Evolutionary conservation across 1,139 yeast genomes (phyloP), one percentile per base, ranked within the genome.

Genomic region (Kodamaea plutei): DNA sequence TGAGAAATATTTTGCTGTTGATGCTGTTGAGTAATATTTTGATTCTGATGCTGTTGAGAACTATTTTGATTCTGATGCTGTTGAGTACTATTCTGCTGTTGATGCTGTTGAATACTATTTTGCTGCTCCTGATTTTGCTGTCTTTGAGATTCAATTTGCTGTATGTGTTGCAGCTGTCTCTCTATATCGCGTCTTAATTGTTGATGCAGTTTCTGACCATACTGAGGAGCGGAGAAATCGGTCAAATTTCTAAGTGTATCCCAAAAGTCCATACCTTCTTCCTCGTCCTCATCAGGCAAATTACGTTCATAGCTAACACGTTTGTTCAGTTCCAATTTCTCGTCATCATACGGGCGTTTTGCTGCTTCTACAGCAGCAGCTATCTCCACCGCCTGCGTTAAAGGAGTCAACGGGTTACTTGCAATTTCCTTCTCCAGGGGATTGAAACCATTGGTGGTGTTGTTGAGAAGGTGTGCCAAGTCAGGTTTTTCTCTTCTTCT

Each of bases 241-340:
- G 64, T 54, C 19, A 79, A 51, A 18, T 77, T 67, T 35, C 82
- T 64, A 72, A 81, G 68, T 2, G 78, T 73, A 43, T 80, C 87
- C 84, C 85, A 79, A 47, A 79, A 80, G 49, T 79, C 87, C 20
- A 73, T 45, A 11, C 76, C 85, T 35, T 59, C 65, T 34, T 63
- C 55, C 20, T 50, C 50, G 19, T 44, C 61, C 16, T 49, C 56
- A n/a, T n/a, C n/a, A n/a, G n/a, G n/a, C n/a, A n/a, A n/a, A 8
- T 8, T 33, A 4, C 34, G 38, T 14, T 37, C 39, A 19, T 22
- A 29, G 30, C 30, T 38, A 11, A 35, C 39, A 23, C 37, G 40
- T 34, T 45, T 52, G 19, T 18, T 29, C 22, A 35, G 25, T 8
- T 34, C 42, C 20, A 26, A 36, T 23, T 13, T 14, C 20, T 31